Evolutionary conservation across 2,329 filamentous ascomycete species (phyloP).

Genomic region (Phaeosphaeriaceae sp.): DNA sequence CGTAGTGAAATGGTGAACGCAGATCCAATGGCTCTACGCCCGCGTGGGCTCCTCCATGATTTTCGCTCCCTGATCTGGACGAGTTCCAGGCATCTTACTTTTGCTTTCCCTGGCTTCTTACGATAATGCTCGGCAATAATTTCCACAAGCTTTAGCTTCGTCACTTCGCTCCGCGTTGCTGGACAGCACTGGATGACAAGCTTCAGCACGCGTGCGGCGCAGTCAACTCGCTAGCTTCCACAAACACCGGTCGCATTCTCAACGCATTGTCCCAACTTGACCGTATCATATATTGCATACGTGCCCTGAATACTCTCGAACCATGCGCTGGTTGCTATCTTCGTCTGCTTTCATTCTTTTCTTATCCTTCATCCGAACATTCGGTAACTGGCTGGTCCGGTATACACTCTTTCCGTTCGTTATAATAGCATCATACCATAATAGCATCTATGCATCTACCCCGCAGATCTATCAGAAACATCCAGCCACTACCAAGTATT

Average conservation of each 20-base stretch:
- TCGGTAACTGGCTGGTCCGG: conserved; percentile 25
- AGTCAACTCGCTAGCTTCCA: conserved; percentile 11
- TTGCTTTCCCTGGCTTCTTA: background rate
- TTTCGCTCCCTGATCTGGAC: conserved; percentile 12
- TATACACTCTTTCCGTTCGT: background rate
- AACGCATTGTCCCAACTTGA: background rate
- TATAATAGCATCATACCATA: conserved; percentile 3
- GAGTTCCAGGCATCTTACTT: conserved; percentile 7
- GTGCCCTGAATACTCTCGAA: conserved; percentile 5
- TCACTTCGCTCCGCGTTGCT: conserved; percentile 1
- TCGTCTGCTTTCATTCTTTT: conserved; percentile 17
- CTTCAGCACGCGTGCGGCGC: conserved; percentile 21
- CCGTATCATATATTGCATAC: conserved; percentile 16
- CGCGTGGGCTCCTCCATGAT: conserved; percentile 13
- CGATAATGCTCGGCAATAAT: conserved; percentile 10
- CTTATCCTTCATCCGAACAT: conserved; percentile 7
- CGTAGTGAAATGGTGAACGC: conserved; percentile 5
- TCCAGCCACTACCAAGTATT: conserved; percentile 36
- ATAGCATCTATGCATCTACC: conserved; percentile 33
- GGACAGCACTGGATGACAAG: conserved; percentile 19
- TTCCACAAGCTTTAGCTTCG: conserved; percentile 15
- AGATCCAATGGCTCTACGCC: conserved; percentile 21
- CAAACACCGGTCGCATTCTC: conserved; percentile 1
- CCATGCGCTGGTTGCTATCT: conserved; percentile 27
- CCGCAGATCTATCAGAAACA: conserved; percentile 29